Conservation (phyloP, 768 basidiomycete species). For the Hericium erinaceus region DNA sequence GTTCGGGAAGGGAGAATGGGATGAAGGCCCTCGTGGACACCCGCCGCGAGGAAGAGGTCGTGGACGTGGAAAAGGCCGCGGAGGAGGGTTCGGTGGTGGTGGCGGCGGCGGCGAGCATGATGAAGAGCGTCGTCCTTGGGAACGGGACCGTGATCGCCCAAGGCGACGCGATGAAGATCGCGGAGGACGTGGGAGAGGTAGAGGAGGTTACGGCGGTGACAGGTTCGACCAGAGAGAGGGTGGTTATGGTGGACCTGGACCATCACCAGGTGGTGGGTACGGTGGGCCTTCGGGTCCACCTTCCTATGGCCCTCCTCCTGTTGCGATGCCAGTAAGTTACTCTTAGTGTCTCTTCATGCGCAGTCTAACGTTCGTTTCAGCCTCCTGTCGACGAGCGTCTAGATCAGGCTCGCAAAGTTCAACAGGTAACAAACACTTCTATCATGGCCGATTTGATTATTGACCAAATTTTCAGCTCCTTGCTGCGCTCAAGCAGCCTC, state of each 20-base stretch:
- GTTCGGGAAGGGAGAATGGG: conserved; percentile 17
- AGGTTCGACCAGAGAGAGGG: conserved; percentile 20
- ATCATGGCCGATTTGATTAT: not conserved
- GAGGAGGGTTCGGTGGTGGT: not conserved
- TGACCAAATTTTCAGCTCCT: conserved; percentile 34
- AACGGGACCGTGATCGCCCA: conserved; percentile 10
- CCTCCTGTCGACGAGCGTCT: conserved; percentile 60
- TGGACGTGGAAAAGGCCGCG: conserved; percentile 11
- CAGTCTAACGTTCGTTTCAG: conserved; percentile 20
- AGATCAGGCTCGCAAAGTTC: conserved; percentile 82
- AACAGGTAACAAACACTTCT: conserved; percentile 38
- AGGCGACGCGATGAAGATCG: conserved; percentile 12
- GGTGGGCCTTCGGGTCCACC: conserved; percentile 21
- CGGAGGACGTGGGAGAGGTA: conserved; percentile 14
- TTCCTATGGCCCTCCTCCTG: conserved; percentile 20
- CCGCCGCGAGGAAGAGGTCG: conserved; percentile 20
- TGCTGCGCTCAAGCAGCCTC: conserved; percentile 72
- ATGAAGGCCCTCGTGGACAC: conserved; percentile 17
- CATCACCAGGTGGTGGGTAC: conserved; percentile 13
- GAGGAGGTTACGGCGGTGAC: conserved; percentile 32
- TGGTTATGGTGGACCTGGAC: conserved; percentile 9
- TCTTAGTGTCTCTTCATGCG: not conserved
- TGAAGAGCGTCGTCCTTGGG: conserved; percentile 5
- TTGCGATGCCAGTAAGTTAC: conserved; percentile 22
- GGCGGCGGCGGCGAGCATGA: conserved; percentile 8